phyloP scores from a whole-genome alignment of 208 protist genomes.

The Baffinella frigidus region DNA sequence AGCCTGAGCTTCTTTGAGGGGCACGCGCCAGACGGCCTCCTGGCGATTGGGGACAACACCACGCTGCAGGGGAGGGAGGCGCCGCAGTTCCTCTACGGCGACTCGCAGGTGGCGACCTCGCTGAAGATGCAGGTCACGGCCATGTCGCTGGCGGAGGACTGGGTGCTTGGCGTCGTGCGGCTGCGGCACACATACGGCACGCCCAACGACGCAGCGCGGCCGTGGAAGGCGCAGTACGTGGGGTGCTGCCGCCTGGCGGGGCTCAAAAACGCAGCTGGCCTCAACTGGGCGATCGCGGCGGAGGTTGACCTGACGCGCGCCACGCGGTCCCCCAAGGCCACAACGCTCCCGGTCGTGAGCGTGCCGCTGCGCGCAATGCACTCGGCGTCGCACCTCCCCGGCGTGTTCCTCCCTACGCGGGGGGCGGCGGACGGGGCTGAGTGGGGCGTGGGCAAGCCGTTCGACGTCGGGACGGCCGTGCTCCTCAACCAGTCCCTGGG shows the following conservation, averaged over 20 bases:
- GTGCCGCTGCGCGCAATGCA: background rate
- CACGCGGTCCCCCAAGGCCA: background rate
- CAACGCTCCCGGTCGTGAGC: background rate
- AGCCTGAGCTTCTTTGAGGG: background rate
- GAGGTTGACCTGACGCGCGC: background rate
- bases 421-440: background rate
- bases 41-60: background rate
- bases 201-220: background rate
- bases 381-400: background rate
- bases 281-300: background rate
- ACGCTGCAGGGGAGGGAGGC: constrained; percentile 6
- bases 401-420: background rate
- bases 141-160: constrained; percentile 11
- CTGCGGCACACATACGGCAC: constrained; percentile 24
- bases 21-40: background rate
- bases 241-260: background rate
- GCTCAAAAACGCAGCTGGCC: background rate
- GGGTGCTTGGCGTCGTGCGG: background rate
- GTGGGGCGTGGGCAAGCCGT: background rate
- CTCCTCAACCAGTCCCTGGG: background rate
- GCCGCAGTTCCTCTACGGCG: constrained; percentile 25
- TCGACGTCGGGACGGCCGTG: background rate
- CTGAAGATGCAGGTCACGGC: constrained; percentile 16
- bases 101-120: background rate
- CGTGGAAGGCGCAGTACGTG: background rate